Percentiles rank a stretch among this genome's conserved stretches.
phyloP scores from a whole-genome alignment of 495 filamentous ascomycete species.

The Lophiostoma macrostomum region DNA sequence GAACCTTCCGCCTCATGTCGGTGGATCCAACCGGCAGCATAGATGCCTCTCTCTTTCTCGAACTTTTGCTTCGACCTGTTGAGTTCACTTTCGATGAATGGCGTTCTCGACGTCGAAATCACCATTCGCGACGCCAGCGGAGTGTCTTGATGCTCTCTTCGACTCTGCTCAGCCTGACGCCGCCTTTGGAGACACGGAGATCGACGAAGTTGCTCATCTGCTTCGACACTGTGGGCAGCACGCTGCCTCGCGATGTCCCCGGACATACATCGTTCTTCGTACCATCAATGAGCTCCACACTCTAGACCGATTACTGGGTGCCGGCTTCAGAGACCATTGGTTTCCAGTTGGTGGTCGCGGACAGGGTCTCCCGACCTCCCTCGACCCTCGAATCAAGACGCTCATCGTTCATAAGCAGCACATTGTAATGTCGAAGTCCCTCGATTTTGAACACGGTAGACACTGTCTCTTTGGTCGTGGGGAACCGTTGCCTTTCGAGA shows the following conservation, averaged over 20 bases:
- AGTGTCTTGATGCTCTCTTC: too few relatives aligned
- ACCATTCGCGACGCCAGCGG: too few relatives aligned
- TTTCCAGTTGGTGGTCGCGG: conserved; percentile 10
- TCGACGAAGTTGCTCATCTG: too few relatives aligned
- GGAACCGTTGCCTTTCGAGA: conserved; percentile 21
- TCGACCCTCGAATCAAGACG: neutral
- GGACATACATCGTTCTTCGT: conserved; percentile 26
- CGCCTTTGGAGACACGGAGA: too few relatives aligned
- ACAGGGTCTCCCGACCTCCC: conserved; percentile 7
- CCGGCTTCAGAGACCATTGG: conserved; percentile 19
- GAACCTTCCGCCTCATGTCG: too few relatives aligned
- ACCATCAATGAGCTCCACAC: conserved; percentile 8
- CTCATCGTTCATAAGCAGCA: conserved; percentile 8
- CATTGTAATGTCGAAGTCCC: conserved; percentile 25
- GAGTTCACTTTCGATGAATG: too few relatives aligned
- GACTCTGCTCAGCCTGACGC: too few relatives aligned
- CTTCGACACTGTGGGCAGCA: neutral
- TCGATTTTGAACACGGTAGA: conserved; percentile 26
- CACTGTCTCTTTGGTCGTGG: conserved; percentile 17
- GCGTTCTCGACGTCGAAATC: too few relatives aligned
- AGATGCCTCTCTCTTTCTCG: too few relatives aligned
- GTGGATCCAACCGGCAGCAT: too few relatives aligned
- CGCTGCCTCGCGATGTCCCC: neutral
- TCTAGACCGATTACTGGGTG: conserved; percentile 15
- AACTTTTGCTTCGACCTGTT: too few relatives aligned